Evolutionary conservation across 495 filamentous ascomycete genomes (phyloP).

Genomic region (Aspergillus baeticus): DNA sequence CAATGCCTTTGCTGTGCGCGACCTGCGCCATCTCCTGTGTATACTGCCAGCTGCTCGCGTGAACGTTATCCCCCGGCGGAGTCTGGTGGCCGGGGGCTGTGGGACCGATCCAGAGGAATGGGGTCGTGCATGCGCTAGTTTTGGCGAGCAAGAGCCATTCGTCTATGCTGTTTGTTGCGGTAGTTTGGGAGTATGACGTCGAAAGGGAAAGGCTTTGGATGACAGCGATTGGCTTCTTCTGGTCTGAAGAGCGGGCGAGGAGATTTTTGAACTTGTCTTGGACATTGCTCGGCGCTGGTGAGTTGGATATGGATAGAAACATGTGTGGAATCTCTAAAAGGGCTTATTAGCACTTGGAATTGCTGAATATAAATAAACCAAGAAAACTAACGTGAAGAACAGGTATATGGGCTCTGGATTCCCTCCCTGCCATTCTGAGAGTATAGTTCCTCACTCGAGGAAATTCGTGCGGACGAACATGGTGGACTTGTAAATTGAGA

Average conservation of each 20-base stretch:
- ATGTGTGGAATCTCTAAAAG: slow-evolving; percentile 38
- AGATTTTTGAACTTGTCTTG: slow-evolving; percentile 27
- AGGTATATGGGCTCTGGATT: slow-evolving; percentile 20
- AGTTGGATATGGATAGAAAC: slow-evolving; percentile 34
- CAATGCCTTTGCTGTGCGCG: slow-evolving; percentile 37
- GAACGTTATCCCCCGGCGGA: slow-evolving; percentile 24
- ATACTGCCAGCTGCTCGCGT: slow-evolving; percentile 46
- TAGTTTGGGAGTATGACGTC: slow-evolving; percentile 32
- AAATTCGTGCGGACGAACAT: slow-evolving; percentile 34
- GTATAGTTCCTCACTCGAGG: slow-evolving; percentile 31
- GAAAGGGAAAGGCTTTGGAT: slow-evolving; percentile 42
- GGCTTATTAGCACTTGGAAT: slow-evolving; percentile 1
- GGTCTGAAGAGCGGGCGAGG: slow-evolving; percentile 17
- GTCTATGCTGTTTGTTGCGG: slow-evolving; percentile 40
- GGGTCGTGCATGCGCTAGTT: slow-evolving; percentile 34
- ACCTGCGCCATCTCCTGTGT: slow-evolving; percentile 35
- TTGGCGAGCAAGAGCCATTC: slow-evolving; percentile 43
- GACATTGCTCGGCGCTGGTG: slow-evolving; percentile 28
- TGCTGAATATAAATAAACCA: background rate
- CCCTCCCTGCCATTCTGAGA: slow-evolving; percentile 14
- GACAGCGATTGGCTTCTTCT: slow-evolving; percentile 44
- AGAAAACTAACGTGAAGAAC: slow-evolving; percentile 21
- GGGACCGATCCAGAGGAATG: slow-evolving; percentile 51
- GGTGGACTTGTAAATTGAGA: slow-evolving; percentile 38
- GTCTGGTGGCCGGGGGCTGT: slow-evolving; percentile 44